A percentile compares a stretch with the other conserved stretches of the same genome.
Conservation (phyloP, 2,329 filamentous ascomycete species). For the Xylariaceae sp. region DNA sequence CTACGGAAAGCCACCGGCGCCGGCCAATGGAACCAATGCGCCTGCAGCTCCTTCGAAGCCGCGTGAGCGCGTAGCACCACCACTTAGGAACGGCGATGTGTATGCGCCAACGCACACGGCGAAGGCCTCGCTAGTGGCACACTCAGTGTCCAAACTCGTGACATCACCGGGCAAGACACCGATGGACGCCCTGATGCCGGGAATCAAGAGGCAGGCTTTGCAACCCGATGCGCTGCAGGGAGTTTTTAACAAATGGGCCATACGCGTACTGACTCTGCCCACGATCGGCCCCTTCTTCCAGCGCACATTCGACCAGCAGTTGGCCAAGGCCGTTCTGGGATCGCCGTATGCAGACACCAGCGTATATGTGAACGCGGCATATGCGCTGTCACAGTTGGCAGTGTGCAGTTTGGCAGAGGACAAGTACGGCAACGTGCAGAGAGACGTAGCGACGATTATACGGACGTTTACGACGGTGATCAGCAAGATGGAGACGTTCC, state of each 20-base stretch:
- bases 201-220: slow-evolving; percentile 49
- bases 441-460: slow-evolving; percentile 70
- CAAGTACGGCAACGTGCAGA: slow-evolving; percentile 77
- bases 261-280: slow-evolving; percentile 42
- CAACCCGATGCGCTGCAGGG: slow-evolving; percentile 45
- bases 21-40: slow-evolving; percentile 29
- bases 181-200: slow-evolving; percentile 44
- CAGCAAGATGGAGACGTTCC: slow-evolving; percentile 63
- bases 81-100: slow-evolving; percentile 43
- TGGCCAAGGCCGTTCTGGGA: slow-evolving; percentile 66
- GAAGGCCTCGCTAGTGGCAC: slow-evolving; percentile 39
- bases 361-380: slow-evolving; percentile 66
- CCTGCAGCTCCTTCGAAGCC: slow-evolving; percentile 22
- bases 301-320: slow-evolving; percentile 59
- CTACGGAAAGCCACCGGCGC: slow-evolving; percentile 45
- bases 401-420: slow-evolving; percentile 75
- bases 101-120: slow-evolving; percentile 38
- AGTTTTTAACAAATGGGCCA: slow-evolving; percentile 44
- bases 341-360: slow-evolving; percentile 65
- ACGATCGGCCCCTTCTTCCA: slow-evolving; percentile 65
- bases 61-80: slow-evolving; percentile 35
- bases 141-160: slow-evolving; percentile 39
- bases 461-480: slow-evolving; percentile 66
- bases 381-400: slow-evolving; percentile 62
- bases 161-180: slow-evolving; percentile 46